phyloP scores from a whole-genome alignment of 2,329 filamentous ascomycete species.

The Macrophomina tecta region DNA sequence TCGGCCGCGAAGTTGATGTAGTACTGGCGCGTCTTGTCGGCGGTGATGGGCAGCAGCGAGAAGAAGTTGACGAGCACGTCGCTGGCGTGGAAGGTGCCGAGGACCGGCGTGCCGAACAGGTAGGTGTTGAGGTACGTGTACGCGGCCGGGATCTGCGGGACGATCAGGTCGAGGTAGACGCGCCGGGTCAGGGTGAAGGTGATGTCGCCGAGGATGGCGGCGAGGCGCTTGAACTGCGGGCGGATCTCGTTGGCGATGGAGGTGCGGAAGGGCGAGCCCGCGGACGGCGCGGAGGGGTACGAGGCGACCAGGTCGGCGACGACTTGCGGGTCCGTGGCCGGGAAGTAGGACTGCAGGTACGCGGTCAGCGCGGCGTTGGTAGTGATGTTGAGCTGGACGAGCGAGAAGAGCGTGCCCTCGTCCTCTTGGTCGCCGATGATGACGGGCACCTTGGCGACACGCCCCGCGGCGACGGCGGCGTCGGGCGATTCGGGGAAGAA shows the following conservation, averaged over 20 bases:
- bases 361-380: constrained; percentile 63
- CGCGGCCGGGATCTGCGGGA: constrained; percentile 62
- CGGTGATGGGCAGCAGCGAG: constrained; percentile 53
- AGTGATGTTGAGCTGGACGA: constrained; percentile 73
- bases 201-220: constrained; percentile 76
- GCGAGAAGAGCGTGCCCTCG: constrained; percentile 75
- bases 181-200: constrained; percentile 76
- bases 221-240: constrained; percentile 77
- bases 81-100: constrained; percentile 77
- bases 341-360: constrained; percentile 70
- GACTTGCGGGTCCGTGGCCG: constrained; percentile 56
- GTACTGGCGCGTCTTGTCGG: constrained; percentile 58
- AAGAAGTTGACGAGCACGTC: constrained; percentile 66
- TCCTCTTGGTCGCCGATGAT: constrained; percentile 80
- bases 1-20: constrained; percentile 76
- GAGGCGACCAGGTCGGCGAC: constrained; percentile 64
- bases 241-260: constrained; percentile 72
- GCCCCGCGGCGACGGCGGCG: constrained; percentile 55
- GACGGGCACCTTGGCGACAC: constrained; percentile 63
- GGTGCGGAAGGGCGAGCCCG: constrained; percentile 76
- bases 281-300: constrained; percentile 63
- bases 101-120: constrained; percentile 70
- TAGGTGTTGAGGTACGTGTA: constrained; percentile 82
- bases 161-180: constrained; percentile 60
- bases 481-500: constrained; percentile 70